A percentile compares a stretch with the other conserved stretches of the same genome.
Evolutionary conservation across 129 eudicot genomes (phyloP).

Genomic region (Pittosporum tobira): DNA sequence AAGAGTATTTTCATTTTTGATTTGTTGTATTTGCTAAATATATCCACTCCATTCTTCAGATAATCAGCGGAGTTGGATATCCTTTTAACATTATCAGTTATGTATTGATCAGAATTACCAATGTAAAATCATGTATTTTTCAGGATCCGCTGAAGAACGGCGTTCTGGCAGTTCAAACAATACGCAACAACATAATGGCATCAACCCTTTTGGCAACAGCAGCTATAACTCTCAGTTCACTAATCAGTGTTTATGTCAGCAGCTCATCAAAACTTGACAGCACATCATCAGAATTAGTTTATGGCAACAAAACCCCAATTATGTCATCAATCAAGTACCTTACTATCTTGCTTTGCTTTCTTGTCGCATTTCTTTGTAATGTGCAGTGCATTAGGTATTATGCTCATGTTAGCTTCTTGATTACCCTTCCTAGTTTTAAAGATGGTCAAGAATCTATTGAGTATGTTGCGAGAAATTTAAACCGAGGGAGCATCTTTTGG

Average conservation of each 20-base stretch:
- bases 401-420: slow-evolving; percentile 78
- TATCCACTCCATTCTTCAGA: neutral
- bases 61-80: no score
- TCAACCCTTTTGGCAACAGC: slow-evolving; percentile 74
- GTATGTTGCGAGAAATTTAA: slow-evolving; percentile 56
- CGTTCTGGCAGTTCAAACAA: slow-evolving; percentile 64
- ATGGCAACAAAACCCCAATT: slow-evolving; percentile 51
- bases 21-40: neutral
- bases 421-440: slow-evolving; percentile 45
- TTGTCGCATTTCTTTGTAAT: slow-evolving; percentile 71
- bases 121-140: neutral
- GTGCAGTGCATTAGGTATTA: slow-evolving; percentile 83
- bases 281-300: slow-evolving; percentile 33
- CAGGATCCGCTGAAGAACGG: slow-evolving; percentile 87
- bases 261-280: slow-evolving; percentile 25
- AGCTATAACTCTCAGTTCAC: slow-evolving; percentile 74
- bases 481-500: slow-evolving; percentile 84
- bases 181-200: slow-evolving; percentile 93
- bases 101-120: neutral
- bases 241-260: slow-evolving; percentile 72
- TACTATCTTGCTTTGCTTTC: slow-evolving; percentile 64
- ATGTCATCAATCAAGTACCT: slow-evolving; percentile 55
- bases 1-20: neutral
- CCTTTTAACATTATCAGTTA: neutral
- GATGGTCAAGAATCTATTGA: slow-evolving; percentile 37